Evolutionary conservation across 2,329 filamentous ascomycete genomes (phyloP), one percentile per base, ranked within the genome.

Genomic region (Dryadomyces quercus-mongolicae): DNA sequence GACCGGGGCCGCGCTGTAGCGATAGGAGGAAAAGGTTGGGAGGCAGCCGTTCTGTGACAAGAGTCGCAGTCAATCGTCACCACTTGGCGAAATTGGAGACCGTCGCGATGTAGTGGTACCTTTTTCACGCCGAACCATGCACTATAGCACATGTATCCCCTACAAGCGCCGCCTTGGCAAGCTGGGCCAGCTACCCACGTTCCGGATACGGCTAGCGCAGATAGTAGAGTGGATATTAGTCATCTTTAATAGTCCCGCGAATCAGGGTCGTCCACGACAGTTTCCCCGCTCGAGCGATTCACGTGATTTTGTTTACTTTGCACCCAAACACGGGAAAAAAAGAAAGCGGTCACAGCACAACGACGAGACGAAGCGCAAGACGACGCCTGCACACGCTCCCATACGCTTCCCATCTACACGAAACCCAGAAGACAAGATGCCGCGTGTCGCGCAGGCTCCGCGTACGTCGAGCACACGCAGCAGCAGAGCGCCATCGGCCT

Each of bases 371-470:
- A 49, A 22, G 31, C 9, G 18, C 9, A 44, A 18, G 51, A 52
- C n/a, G 20, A 15, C 16, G 46, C 18, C 47, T 42, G 25, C 51
- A 21, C n/a, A 13, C 22, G 2, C n/a, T 16, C 3, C 22, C 7
- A 45, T 7, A 48, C 38, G 5, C 10, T 22, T 34, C 40, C 49
- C 44, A 43, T 59, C 57, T 43, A 54, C 55, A 50, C 55, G 60
- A 59, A 59, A 52, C 54, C 62, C 55, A 58, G 47, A 42, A 58
- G 58, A 54, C 57, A 73, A 63, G 55, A 82, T 82, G 78, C 74
- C 78, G 71, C 77, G 78, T 63, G 77, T 81, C 60, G 74, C 77
- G 55, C 76, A 81, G 63, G 70, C 67, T 38, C 73, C 76, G 59
- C 77, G 78, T 60, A 66, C 73, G 52, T 74, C 71, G 61, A 71